Evolutionary conservation across 1,284 basidiomycete species (phyloP), one percentile per base, ranked within the genome.

Genomic region (Ceratobasidium sp.): DNA sequence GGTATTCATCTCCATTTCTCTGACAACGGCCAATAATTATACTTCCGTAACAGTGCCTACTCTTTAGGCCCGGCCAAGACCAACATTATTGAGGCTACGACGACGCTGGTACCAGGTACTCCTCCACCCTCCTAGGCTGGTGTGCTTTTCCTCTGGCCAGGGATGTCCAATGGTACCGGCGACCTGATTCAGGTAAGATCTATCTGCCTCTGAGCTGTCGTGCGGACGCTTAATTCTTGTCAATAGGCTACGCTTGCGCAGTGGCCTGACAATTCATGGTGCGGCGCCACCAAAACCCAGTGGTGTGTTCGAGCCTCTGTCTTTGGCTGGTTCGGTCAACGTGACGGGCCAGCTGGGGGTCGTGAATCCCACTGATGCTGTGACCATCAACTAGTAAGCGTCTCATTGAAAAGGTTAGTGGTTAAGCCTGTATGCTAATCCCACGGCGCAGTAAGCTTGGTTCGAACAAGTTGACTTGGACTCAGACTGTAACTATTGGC

Each of bases 351-450:
- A n/a, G 37, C 71, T 37, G n/a, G 71, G 19, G n/a, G 58, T 73
- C 14, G 71, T 73, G n/a, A 73, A 73, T 7, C 37, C 27, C 16
- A 73, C 54, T 11, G 71, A 73, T 34, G 56, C 71, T 43, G 71
- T 73, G 43, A 73, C 71, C 14, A 73, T 73, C 19, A 73, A 73
- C 58, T 73, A 73, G 71, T 73, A 39, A 29, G 71, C 63, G 11
- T 14, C 41, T 27, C 9, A 4, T 19, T 29, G 2, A 9, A 11
- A 4, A 5, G 19, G 29, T 6, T 37, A 19, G 49, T 49, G n/a
- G 27, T 16, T 37, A 11, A 7, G 46, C n/a, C 7, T 4, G n/a
- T 27, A 34, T 46, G 31, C n/a, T 63, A 2, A 56, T 51, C 2
- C 29, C 39, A 8, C 2, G 11, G 19, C 27, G 27, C 27, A 73